phyloP scores from a whole-genome alignment of 2,329 filamentous ascomycete species.

The Calycina herbarum region DNA sequence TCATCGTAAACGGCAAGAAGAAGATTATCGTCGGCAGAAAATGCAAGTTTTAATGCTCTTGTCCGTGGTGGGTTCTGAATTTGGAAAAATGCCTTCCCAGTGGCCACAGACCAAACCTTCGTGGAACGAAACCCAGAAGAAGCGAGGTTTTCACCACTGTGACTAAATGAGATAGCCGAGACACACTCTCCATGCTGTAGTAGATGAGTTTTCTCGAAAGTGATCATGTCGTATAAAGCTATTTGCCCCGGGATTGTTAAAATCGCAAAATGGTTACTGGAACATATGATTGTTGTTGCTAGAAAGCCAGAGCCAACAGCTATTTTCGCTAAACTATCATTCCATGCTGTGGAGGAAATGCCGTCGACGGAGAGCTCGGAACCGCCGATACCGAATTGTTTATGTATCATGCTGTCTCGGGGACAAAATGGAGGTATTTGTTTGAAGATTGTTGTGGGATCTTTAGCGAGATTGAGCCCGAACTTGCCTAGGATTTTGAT shows the following conservation, averaged over 20 bases:
- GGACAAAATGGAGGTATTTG: slow-evolving; percentile 44
- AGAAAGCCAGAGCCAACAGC: background rate
- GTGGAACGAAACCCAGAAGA: slow-evolving; percentile 19
- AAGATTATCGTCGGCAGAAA: background rate
- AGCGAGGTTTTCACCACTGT: slow-evolving; percentile 5
- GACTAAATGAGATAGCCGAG: slow-evolving; percentile 18
- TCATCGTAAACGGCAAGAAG: background rate
- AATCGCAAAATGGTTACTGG: slow-evolving; percentile 3
- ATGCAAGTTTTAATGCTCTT: slow-evolving; percentile 13
- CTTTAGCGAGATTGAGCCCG: slow-evolving; percentile 29
- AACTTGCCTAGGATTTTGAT: slow-evolving; percentile 42
- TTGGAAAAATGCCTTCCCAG: slow-evolving; percentile 10
- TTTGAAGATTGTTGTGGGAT: slow-evolving; percentile 41
- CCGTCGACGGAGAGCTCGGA: slow-evolving; percentile 12
- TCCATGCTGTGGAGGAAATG: slow-evolving; percentile 14
- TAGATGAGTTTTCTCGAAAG: slow-evolving; percentile 15
- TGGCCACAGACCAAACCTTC: slow-evolving; percentile 19
- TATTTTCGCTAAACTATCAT: slow-evolving; percentile 20
- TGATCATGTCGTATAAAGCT: slow-evolving; percentile 15
- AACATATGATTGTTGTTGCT: slow-evolving; percentile 9
- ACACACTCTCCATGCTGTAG: slow-evolving; percentile 20
- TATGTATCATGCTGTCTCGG: slow-evolving; percentile 37
- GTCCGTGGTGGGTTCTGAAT: slow-evolving; percentile 12
- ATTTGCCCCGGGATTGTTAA: background rate
- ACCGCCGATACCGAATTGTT: slow-evolving; percentile 32